Evolutionary conservation across 225 moss, liverwort and hornwort genomes (phyloP), one percentile per base, ranked within the genome.

Genomic region (Ulota crispa): DNA sequence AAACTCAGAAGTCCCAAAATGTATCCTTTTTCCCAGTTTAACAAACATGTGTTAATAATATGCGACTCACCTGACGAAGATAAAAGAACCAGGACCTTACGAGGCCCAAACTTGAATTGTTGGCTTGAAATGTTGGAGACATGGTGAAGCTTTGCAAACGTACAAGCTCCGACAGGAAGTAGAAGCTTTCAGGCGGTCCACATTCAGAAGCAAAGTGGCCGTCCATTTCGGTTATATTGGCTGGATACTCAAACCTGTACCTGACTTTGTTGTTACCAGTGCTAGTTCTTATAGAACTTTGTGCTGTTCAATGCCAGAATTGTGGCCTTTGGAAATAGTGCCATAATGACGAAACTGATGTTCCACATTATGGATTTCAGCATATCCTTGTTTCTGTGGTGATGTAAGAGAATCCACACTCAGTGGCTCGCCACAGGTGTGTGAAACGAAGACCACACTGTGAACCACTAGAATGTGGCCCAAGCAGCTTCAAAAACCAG

Each of bases 381-480:
- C 50, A 3, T 11, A 21, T 30, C 39, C 7, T 52, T 32, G 43
- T 36, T 59, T 21, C 41, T 57, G 39, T 36, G 32, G 39, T 27
- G 26, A 47, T 71, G 5, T 3, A 71, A 47, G 37, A 47, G 28
- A 70, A 76, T 78, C 32, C 57, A 52, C 39, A n/a, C n/a, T n/a
- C n/a, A 81, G 65, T 19, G 43, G 65, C 65, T 85, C 39, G 72
- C 57, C 59, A 56, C 59, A 77, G 55, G 26, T 77, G 57, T 65
- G 36, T 28, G 43, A 65, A 55, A 18, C 23, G n/a, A 57, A 50
- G 57, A 72, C 71, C 28, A 12, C 26, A 43, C 32, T 31, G 24
- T 26, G 32, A 54, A 56, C 20, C 60, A 77, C 62, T 30, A 63
- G 18, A 28, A 31, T 21, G 3, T 31, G 47, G 47, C 31, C 20